These are phyloP conservation scores for Karstenula rhodostoma DNA, from an alignment of 2,329 filamentous ascomycete species.

Conservation along the genomic window DNA sequence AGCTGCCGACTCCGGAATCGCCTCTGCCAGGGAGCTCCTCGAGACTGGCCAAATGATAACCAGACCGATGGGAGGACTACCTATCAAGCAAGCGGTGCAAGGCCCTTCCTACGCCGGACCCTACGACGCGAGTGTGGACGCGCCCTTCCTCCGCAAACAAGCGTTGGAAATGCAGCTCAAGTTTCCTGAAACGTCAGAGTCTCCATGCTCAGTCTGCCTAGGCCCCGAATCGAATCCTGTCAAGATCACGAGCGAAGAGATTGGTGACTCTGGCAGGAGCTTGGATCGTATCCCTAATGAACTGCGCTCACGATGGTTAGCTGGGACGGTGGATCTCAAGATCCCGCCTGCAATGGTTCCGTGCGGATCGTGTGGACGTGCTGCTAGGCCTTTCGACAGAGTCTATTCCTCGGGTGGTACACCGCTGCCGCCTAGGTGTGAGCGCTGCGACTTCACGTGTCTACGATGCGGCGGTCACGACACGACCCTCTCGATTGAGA, in stretches of 20 bases:
- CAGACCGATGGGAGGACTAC: slow-evolving; percentile 52
- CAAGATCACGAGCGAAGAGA: slow-evolving; percentile 47
- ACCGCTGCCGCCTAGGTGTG: slow-evolving; percentile 40
- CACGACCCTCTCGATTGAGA: slow-evolving; percentile 10
- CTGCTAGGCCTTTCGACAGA: slow-evolving; percentile 31
- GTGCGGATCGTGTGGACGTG: slow-evolving; percentile 44
- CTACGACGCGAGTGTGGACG: slow-evolving; percentile 38
- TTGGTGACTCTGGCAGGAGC: slow-evolving; percentile 51
- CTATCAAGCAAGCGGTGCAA: slow-evolving; percentile 56
- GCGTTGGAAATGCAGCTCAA: slow-evolving; percentile 45
- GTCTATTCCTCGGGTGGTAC: background rate
- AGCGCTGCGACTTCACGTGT: slow-evolving; percentile 53
- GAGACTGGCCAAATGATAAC: slow-evolving; percentile 43
- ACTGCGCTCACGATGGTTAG: slow-evolving; percentile 40
- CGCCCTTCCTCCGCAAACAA: slow-evolving; percentile 34
- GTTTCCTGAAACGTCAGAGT: slow-evolving; percentile 24
- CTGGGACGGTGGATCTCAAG: slow-evolving; percentile 7
- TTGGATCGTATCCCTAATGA: slow-evolving; percentile 53
- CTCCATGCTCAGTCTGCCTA: slow-evolving; percentile 28
- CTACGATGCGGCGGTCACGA: slow-evolving; percentile 50
- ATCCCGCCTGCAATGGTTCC: slow-evolving; percentile 38
- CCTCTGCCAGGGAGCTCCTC: slow-evolving; percentile 39
- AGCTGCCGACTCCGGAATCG: slow-evolving; percentile 34
- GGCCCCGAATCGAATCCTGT: slow-evolving; percentile 20
- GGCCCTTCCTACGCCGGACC: slow-evolving; percentile 54